These are phyloP conservation scores for Corynascus novoguineensis DNA, from an alignment of 495 filamentous ascomycete species.

Conservation along the genomic window DNA sequence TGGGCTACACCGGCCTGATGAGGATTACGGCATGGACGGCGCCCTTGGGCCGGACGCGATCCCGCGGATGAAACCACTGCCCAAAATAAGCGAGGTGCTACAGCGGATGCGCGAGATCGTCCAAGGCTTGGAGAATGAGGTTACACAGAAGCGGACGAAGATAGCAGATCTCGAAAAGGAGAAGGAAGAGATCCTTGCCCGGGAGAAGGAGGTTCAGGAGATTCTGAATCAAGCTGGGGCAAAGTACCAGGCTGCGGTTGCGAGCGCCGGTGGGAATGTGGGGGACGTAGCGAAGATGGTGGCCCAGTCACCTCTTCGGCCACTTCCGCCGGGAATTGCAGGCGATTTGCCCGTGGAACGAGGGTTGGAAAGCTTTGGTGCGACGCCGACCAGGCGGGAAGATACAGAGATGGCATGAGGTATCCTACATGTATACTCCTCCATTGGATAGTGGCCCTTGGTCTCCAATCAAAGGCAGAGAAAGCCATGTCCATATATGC, in stretches of 20 bases:
- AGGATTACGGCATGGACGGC: conserved; percentile 19
- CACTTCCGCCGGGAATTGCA: conserved; percentile 26
- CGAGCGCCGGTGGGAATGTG: conserved; percentile 22
- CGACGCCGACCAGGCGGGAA: conserved; percentile 47
- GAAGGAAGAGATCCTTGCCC: conserved; percentile 55
- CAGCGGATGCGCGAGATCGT: conserved; percentile 39
- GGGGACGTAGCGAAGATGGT: conserved; percentile 23
- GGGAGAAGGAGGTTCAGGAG: conserved; percentile 76
- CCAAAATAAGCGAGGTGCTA: conserved; percentile 48
- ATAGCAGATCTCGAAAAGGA: conserved; percentile 36
- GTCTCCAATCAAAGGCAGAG: too few species aligned
- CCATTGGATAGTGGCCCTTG: too few species aligned
- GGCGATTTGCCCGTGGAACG: conserved; percentile 39
- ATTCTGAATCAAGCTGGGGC: conserved; percentile 78
- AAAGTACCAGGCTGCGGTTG: conserved; percentile 52
- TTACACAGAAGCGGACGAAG: conserved; percentile 22
- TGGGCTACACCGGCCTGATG: conserved; percentile 45
- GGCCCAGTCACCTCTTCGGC: conserved; percentile 27
- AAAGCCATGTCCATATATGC: too few species aligned
- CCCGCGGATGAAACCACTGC: conserved; percentile 51
- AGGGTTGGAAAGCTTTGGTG: conserved; percentile 59
- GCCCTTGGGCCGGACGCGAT: conserved; percentile 25
- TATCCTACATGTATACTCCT: too few species aligned
- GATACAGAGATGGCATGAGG: conserved; percentile 20
- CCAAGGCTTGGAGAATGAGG: conserved; percentile 33